phyloP scores from a whole-genome alignment of 2,329 filamentous ascomycete genomes.

The Sclerotiophoma versabilis region DNA sequence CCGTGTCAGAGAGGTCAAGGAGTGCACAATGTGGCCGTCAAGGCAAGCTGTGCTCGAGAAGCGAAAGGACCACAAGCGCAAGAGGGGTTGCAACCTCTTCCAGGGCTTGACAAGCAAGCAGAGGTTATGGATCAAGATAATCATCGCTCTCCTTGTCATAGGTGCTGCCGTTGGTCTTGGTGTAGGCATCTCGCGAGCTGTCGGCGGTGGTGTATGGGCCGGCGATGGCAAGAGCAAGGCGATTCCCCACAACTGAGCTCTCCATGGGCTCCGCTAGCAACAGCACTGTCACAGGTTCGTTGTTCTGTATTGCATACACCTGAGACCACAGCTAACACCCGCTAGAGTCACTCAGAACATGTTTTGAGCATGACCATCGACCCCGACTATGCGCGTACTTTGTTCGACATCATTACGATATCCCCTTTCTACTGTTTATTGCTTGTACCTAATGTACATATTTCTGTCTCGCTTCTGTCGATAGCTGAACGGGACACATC shows the following conservation, averaged over 20 bases:
- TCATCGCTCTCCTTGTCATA: constrained; percentile 54
- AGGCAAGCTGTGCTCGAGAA: constrained; percentile 56
- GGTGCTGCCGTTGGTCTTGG: constrained; percentile 57
- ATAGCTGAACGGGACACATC: constrained; percentile 13
- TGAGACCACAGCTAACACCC: constrained; percentile 1
- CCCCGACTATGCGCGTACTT: constrained; percentile 5
- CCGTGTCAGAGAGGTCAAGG: constrained; percentile 55
- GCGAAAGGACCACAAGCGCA: constrained; percentile 49
- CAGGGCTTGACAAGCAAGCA: constrained; percentile 52
- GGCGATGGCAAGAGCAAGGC: constrained; percentile 47
- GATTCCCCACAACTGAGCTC: constrained; percentile 39
- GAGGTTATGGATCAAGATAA: constrained; percentile 54
- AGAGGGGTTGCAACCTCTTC: constrained; percentile 52
- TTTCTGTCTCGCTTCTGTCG: constrained; percentile 13
- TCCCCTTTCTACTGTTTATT: constrained; percentile 21
- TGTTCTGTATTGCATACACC: background rate
- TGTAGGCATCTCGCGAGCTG: constrained; percentile 58
- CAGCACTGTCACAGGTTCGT: constrained; percentile 20
- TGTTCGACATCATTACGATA: constrained; percentile 20
- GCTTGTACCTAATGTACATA: constrained; percentile 28
- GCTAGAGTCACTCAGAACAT: constrained; percentile 9
- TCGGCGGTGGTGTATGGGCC: constrained; percentile 57
- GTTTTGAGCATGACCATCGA: constrained; percentile 7
- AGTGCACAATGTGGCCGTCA: constrained; percentile 61
- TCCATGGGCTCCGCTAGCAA: constrained; percentile 4